Percentiles rank a stretch among this genome's conserved stretches.
Evolutionary conservation across 306 rosid species (phyloP).

Genomic region (Casuarina equisetifolia): DNA sequence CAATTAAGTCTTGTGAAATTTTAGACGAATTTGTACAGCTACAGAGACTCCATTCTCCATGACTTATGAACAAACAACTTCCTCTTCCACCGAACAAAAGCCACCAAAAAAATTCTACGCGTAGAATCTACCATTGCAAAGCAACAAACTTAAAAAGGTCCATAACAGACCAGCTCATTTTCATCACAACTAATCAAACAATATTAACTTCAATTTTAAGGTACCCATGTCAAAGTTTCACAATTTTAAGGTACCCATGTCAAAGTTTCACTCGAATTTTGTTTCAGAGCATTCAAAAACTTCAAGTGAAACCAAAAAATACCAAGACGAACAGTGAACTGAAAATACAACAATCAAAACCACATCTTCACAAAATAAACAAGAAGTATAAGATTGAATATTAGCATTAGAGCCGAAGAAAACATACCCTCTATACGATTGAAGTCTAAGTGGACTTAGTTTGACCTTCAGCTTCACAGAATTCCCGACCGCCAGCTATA

Average conservation of each 20-base stretch:
- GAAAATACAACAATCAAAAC: not conserved
- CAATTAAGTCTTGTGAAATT: slow-evolving; percentile 28
- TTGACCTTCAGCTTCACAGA: slow-evolving; percentile 32
- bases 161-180: slow-evolving; percentile 22
- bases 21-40: slow-evolving; percentile 21
- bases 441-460: slow-evolving; percentile 50
- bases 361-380: slow-evolving; percentile 1
- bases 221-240: not conserved
- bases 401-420: slow-evolving; percentile 34
- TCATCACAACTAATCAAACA: not conserved
- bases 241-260: not conserved
- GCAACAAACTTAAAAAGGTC: slow-evolving; percentile 1
- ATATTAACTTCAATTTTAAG: not conserved
- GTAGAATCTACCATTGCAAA: not conserved
- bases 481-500: slow-evolving; percentile 34
- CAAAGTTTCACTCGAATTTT: not conserved
- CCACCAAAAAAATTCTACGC: slow-evolving; percentile 16
- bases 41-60: slow-evolving; percentile 29
- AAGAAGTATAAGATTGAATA: slow-evolving; percentile 33
- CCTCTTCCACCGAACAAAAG: slow-evolving; percentile 24
- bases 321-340: slow-evolving; percentile 14
- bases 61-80: slow-evolving; percentile 18
- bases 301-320: not conserved
- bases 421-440: slow-evolving; percentile 45
- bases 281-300: slow-evolving; percentile 11